Evolutionary conservation across 2,329 filamentous ascomycete genomes (phyloP).

Genomic region (Colletotrichum horii): DNA sequence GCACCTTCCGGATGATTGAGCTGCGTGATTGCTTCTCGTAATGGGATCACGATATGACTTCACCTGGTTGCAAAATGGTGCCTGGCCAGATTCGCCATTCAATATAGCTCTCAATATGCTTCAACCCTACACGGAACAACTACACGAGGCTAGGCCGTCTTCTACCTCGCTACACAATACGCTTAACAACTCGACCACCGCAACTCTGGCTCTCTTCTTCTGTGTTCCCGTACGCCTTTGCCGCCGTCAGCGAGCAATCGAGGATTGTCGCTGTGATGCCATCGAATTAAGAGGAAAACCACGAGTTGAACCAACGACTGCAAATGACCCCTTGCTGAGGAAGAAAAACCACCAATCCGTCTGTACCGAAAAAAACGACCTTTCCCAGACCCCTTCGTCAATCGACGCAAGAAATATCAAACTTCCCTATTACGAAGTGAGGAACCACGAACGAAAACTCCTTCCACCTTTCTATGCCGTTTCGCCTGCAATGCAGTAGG

Average conservation of each 20-base stretch:
- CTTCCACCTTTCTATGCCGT: slow-evolving; percentile 13
- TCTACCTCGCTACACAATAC: not conserved
- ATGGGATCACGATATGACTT: not conserved
- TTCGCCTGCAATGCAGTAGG: slow-evolving; percentile 22
- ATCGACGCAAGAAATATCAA: slow-evolving; percentile 14
- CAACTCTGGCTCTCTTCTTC: not conserved
- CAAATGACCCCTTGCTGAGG: not conserved
- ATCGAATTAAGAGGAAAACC: slow-evolving; percentile 14
- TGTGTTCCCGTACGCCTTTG: slow-evolving; percentile 17
- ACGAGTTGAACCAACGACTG: slow-evolving; percentile 4
- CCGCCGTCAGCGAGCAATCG: slow-evolving; percentile 3
- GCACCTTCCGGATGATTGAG: not conserved
- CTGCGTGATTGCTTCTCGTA: not conserved
- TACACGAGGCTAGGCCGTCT: not conserved
- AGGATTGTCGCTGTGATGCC: slow-evolving; percentile 8
- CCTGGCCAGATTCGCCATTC: not conserved
- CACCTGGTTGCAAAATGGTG: not conserved
- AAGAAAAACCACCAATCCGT: slow-evolving; percentile 11
- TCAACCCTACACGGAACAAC: not conserved
- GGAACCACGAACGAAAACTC: slow-evolving; percentile 4
- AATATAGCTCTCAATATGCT: not conserved
- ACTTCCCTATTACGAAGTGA: slow-evolving; percentile 8
- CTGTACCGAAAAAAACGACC: slow-evolving; percentile 1
- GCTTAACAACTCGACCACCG: not conserved
- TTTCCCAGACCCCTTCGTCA: slow-evolving; percentile 3